Base-by-base conservation (phyloP, 192 early-diverging fungal genomes). In the Borealophlyctis nickersoniae region DNA sequence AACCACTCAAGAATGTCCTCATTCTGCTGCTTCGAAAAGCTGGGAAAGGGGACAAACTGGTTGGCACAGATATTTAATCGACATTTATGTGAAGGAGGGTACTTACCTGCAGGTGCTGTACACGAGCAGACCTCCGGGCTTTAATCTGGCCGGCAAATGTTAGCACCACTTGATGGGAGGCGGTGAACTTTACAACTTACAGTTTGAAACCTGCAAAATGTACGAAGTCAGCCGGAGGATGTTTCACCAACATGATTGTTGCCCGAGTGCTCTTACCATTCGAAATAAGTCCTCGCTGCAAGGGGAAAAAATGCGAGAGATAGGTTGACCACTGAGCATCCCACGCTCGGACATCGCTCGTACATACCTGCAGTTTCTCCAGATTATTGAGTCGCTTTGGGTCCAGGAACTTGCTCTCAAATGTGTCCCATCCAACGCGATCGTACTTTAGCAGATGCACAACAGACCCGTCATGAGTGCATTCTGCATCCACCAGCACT, bases 391-490 rank as follows among this genome's bases (percentile, higher is more conserved):
- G 49, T 14, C 89, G 75, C n/a, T 74, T 75, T 4, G 75, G 71
- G 52, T 87, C 78, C 63, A 89, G 75, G 58, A 93, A 89, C 52
- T 88, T 83, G 19, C 79, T 75, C 57, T 89, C 90, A 58, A 96
- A 92, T 32, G 71, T 75, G 34, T 92, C 86, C 92, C 91, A 95
- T 0, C 91, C 91, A 71, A 81, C 85, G 13, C 73, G 71, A 58
- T 86, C 79, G 73, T 93, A 93, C 78, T 92, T 77, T n/a, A 66
- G 60, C 0, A 82, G 39, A 56, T 82, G 77, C 0, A 62, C 64
- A 22, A 82, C 74, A 0, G 92, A 96, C 23, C 94, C 96, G 71
- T 98, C 96, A 70, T 96, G 94, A 4, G 96, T 96, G 78, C 88
- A 93, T 65, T 87, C 87, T 14, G 87, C 85, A 51, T 86, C 84